Conservation (phyloP, 1,284 basidiomycete genomes). For the Cutaneotrichosporon arboriforme region DNA sequence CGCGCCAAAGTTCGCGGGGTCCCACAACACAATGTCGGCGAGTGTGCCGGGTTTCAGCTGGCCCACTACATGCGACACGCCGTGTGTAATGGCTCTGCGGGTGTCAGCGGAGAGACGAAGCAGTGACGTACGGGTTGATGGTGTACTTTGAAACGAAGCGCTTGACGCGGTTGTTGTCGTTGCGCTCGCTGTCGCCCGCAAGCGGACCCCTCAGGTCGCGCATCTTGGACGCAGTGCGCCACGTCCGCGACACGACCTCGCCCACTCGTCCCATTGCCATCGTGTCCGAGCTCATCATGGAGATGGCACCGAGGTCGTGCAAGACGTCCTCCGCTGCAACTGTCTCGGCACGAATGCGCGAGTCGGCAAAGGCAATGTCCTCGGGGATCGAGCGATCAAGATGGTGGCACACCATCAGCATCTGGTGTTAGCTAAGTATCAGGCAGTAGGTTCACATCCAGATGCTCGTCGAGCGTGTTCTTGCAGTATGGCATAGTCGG, state of each 20-base stretch:
- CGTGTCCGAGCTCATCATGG: conserved; percentile 92
- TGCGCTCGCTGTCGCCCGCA: conserved; percentile 59
- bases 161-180: conserved; percentile 94
- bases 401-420: conserved; percentile 92
- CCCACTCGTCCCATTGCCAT: conserved; percentile 98
- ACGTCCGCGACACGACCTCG: conserved; percentile 87
- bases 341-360: conserved; percentile 92
- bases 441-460: conserved; percentile 62
- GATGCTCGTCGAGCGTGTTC: conserved; percentile 95
- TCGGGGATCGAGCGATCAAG: conserved; percentile 82
- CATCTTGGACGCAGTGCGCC: conserved; percentile 97
- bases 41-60: conserved; percentile 75
- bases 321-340: conserved; percentile 96
- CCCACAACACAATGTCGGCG: conserved; percentile 93
- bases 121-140: conserved; percentile 66
- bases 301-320: conserved; percentile 89
- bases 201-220: conserved; percentile 70
- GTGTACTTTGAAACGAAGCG: conserved; percentile 96
- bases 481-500: conserved; percentile 87
- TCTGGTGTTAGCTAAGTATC: conserved; percentile 52
- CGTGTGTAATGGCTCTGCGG: conserved; percentile 73
- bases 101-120: conserved; percentile 52
- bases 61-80: conserved; percentile 81
- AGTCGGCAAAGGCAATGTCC: conserved; percentile 95
- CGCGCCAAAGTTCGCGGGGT: conserved; percentile 83